phyloP scores from a whole-genome alignment of 176 grass and related monocot genomes.

The Thinopyrum elongatum region DNA sequence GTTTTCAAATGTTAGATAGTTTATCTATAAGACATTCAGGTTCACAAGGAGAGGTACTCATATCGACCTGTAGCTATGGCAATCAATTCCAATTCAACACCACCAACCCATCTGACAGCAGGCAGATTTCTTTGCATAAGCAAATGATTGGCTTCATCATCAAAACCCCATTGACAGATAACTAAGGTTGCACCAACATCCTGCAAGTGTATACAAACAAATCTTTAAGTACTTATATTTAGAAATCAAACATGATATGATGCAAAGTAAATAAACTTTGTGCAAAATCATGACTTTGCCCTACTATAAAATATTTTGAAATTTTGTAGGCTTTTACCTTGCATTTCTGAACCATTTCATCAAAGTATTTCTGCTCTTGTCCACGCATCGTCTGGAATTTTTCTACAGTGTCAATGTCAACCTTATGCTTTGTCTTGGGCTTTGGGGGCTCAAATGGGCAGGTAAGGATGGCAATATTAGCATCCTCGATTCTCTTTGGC shows the following conservation, averaged over 20 bases:
- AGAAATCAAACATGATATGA: neutral
- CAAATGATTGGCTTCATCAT: slow-evolving; percentile 95
- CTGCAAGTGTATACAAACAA: slow-evolving; percentile 20
- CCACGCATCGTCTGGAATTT: slow-evolving; percentile 76
- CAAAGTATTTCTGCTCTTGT: slow-evolving; percentile 83
- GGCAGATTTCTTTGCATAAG: slow-evolving; percentile 89
- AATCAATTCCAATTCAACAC: slow-evolving; percentile 96
- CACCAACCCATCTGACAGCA: slow-evolving; percentile 98
- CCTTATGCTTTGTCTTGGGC: slow-evolving; percentile 98
- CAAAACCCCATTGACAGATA: slow-evolving; percentile 96
- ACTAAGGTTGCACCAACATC: slow-evolving; percentile 91
- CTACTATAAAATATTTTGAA: neutral
- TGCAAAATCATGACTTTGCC: neutral
- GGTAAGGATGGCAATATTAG: slow-evolving; percentile 83
- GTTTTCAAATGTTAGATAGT: slow-evolving; percentile 21
- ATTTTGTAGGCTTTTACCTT: slow-evolving; percentile 48
- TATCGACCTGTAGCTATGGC: slow-evolving; percentile 84
- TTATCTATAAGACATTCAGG: neutral
- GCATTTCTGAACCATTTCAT: slow-evolving; percentile 98
- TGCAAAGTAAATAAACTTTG: neutral
- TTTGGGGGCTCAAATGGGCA: slow-evolving; percentile 97
- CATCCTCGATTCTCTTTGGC: slow-evolving; percentile 88
- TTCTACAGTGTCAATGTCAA: slow-evolving; percentile 88
- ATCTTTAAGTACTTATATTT: neutral
- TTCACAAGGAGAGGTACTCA: neutral